phyloP scores from a whole-genome alignment of 2,329 filamentous ascomycete species.

The Colletotrichum sojae region DNA sequence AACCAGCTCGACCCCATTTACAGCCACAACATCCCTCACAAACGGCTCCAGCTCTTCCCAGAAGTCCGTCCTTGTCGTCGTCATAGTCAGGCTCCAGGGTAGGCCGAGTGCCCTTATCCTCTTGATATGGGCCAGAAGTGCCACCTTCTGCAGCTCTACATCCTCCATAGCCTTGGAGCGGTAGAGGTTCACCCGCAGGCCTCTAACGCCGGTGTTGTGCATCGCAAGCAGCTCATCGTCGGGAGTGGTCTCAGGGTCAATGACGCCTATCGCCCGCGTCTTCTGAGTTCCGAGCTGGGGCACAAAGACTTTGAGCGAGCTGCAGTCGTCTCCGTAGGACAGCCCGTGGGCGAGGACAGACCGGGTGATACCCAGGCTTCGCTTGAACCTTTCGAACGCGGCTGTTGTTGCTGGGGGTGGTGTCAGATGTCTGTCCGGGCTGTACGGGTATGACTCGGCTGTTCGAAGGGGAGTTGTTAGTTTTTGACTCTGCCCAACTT shows the following conservation, averaged over 20 bases:
- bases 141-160: slow-evolving; percentile 50
- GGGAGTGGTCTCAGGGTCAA: slow-evolving; percentile 47
- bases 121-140: slow-evolving; percentile 47
- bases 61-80: slow-evolving; percentile 49
- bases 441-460: slow-evolving; percentile 33
- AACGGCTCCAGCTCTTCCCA: slow-evolving; percentile 46
- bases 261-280: slow-evolving; percentile 50
- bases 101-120: slow-evolving; percentile 43
- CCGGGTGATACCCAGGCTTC: slow-evolving; percentile 47
- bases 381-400: slow-evolving; percentile 40
- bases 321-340: slow-evolving; percentile 54
- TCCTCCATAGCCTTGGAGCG: slow-evolving; percentile 54
- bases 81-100: slow-evolving; percentile 50
- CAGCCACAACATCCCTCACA: slow-evolving; percentile 43
- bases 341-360: slow-evolving; percentile 54
- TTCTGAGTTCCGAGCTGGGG: slow-evolving; percentile 44
- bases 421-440: slow-evolving; percentile 26
- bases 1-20: slow-evolving; percentile 46
- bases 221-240: slow-evolving; percentile 45
- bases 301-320: slow-evolving; percentile 51
- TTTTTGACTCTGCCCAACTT: background rate
- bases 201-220: slow-evolving; percentile 48
- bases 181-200: slow-evolving; percentile 54
- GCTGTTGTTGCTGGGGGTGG: slow-evolving; percentile 28
- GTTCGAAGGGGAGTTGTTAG: background rate